A percentile compares a stretch with the other conserved stretches of the same genome.
Evolutionary conservation across 371 early-diverging fungal species (phyloP).

Genomic region (Apophysomyces sp.): DNA sequence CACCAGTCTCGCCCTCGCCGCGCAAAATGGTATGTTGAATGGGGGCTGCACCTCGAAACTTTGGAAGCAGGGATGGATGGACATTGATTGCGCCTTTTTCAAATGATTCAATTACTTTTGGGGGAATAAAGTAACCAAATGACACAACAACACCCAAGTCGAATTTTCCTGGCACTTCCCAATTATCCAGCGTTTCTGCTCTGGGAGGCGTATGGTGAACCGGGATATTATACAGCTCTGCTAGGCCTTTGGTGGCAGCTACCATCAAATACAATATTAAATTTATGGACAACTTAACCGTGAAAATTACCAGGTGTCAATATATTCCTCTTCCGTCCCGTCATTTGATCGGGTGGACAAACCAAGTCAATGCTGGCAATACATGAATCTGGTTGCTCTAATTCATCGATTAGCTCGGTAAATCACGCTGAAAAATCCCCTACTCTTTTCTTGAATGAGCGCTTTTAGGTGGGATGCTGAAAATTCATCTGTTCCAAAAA

Average conservation of each 20-base stretch:
- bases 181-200: conserved; percentile 26
- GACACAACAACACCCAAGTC: conserved; percentile 93
- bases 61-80: conserved; percentile 88
- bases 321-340: conserved; percentile 44
- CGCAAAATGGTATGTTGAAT: conserved; percentile 85
- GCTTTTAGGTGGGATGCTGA: conserved; percentile 65
- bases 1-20: conserved; percentile 77
- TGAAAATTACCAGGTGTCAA: conserved; percentile 34
- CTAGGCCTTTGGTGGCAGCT: conserved; percentile 40
- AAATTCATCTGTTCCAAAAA: conserved; percentile 87
- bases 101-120: conserved; percentile 64
- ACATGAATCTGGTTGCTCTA: background rate
- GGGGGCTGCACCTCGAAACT: conserved; percentile 92
- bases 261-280: background rate
- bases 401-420: background rate
- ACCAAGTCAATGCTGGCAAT: conserved; percentile 68
- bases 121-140: conserved; percentile 90
- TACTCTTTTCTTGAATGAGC: conserved; percentile 54
- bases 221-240: conserved; percentile 35
- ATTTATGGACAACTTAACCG: background rate
- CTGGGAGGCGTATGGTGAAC: conserved; percentile 29
- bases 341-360: conserved; percentile 59
- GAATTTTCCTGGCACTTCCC: conserved; percentile 33
- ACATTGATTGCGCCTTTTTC: conserved; percentile 78
- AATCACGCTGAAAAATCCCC: background rate